A percentile compares a stretch with the other conserved stretches of the same genome.
Evolutionary conservation across 2,329 filamentous ascomycete species (phyloP).

Genomic region (Lasiodiplodia sp.): DNA sequence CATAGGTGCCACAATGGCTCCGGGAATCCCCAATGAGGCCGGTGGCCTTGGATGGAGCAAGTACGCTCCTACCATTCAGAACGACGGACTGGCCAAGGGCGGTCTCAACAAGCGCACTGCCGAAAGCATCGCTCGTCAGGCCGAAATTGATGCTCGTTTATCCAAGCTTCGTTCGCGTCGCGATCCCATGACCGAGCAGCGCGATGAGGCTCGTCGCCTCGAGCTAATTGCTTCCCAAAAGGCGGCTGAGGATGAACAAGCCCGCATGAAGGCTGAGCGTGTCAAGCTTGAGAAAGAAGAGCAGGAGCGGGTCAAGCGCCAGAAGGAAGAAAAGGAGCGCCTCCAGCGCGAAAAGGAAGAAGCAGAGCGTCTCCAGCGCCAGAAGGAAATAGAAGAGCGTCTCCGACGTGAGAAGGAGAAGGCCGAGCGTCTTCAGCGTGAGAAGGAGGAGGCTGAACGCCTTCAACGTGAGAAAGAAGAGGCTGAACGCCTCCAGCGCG

Average conservation of each 20-base stretch:
- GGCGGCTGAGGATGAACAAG: not conserved
- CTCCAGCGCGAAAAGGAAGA: not conserved
- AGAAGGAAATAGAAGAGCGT: not conserved
- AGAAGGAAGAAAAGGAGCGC: slow-evolving; percentile 1
- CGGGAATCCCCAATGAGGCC: not conserved
- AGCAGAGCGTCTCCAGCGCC: not conserved
- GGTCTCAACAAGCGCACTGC: slow-evolving; percentile 16
- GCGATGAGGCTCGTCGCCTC: not conserved
- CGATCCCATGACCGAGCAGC: not conserved
- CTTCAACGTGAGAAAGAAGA: not conserved
- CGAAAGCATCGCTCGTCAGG: slow-evolving; percentile 15
- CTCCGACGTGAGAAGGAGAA: not conserved
- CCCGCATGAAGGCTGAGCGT: not conserved
- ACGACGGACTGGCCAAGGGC: not conserved
- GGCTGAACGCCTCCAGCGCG: not conserved
- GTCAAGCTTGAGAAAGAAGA: not conserved
- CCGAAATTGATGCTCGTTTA: slow-evolving; percentile 10
- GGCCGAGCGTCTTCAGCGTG: not conserved
- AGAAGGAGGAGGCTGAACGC: not conserved
- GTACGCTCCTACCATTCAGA: slow-evolving; percentile 6
- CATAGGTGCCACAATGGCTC: slow-evolving; percentile 27
- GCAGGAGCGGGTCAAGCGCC: not conserved
- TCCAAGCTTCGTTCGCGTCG: slow-evolving; percentile 16
- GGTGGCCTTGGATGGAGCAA: slow-evolving; percentile 7
- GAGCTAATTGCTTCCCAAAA: not conserved